Evolutionary conservation across 192 early-diverging fungal genomes (phyloP), one percentile per base, ranked within the genome.

Genomic region (Coemansia sp.): DNA sequence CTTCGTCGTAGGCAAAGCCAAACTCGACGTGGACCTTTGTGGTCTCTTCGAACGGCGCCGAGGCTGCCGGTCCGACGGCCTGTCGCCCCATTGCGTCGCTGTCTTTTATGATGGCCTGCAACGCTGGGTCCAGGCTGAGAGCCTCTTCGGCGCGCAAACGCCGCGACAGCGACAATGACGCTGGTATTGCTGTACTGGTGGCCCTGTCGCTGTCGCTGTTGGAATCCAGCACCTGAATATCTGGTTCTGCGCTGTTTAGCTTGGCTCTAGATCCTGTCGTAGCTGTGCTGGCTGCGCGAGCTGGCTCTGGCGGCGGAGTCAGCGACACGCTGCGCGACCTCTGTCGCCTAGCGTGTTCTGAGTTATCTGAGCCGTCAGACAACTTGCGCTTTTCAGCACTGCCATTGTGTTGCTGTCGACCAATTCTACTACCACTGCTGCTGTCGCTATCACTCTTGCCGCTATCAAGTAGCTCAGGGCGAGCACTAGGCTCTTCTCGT

Each of bases 51-150:
- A 42, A 34, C 21, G 0, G 43, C 24, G 14, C 19, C 46, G 22
- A 9, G 14, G 44, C 8, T 21, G n/a, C 14, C 54, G 19, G 3
- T 18, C 6, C 26, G 8, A 2, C 34, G 17, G 36, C 11, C 18
- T 56, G 54, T 18, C 35, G 37, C 8, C 6, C 60, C 37, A 24
- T 18, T 0, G n/a, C 33, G 1, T 41, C 37, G 26, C 44, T 40
- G 11, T 14, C 19, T 1, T 40, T 48, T 8, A 53, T 44, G 24
- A 71, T 72, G 1, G 75, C 80, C 3, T 56, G 68, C 24, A 85
- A 42, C 1, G 82, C 75, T 6, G 83, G 83, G 53, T 85, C 83
- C 26, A 85, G 61, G 17, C 70, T 70, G 1, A 46, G 29, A 1
- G 53, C 37, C 15, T 53, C 62, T 9, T 40, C 36, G 29, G 26